Base-by-base conservation (phyloP, 257 asterid genomes). In the Capsicum baccatum region DNA sequence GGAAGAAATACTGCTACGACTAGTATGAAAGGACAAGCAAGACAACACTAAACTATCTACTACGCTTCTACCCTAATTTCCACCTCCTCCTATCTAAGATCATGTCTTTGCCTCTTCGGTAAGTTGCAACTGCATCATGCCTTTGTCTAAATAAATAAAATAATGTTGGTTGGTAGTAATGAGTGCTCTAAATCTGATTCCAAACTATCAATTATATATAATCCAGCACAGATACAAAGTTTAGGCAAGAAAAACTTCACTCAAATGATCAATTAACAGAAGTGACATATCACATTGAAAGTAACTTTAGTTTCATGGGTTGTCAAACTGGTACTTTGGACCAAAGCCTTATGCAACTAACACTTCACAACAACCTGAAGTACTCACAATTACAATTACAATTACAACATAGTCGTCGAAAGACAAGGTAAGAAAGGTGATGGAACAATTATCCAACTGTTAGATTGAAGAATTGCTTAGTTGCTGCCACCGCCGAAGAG, bases 401-500 rank as follows among this genome's bases (percentile, higher is more conserved):
- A 81, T 63, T 21, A 15, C 62, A 82, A 64, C 78, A 44, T 55
- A 50, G 50, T 33, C 26, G 0, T 48, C 4, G 3, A 63, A 35
- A 82, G 10, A 54, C 71, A 63, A 50, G 0, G 44, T 74, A 74
- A 74, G 5, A 19, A 7, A 71, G 19, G 11, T 13, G 42, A 62
- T 13, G 12, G 14, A 79, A 42, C 80, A 4, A 83, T 39, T 67
- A 69, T 83, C 67, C 84, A 69, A 82, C 19, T 68, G 84, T 70
- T 39, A 63, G 81, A 47, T 15, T 81, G 79, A 63, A 67, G 52
- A 26, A 60, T 67, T 58, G 83, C 54, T 88, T 68, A 91, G 69
- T 83, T 88, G 89, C 89, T 87, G 55, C 92, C 89, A 73, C 91
- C 92, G 33, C 94, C 93, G 79, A 92, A 92, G 84, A 92, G 88